Conservation (phyloP, 345 rosid species). For the Syzygium aqueum region DNA sequence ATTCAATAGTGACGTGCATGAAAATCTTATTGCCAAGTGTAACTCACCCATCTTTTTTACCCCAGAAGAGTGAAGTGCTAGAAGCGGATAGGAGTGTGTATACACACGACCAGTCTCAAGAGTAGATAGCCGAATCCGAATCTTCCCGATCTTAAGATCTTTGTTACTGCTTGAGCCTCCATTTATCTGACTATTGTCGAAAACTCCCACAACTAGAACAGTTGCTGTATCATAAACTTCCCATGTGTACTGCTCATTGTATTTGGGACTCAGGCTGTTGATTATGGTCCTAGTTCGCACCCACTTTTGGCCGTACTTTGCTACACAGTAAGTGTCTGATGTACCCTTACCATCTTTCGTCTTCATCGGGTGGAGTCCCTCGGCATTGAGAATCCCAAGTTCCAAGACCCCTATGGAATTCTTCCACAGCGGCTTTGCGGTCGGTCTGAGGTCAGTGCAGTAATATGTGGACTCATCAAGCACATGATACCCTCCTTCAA, state of each 20-base stretch:
- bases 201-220: slow-evolving; percentile 74
- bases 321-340: slow-evolving; percentile 93
- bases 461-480: slow-evolving; percentile 86
- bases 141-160: slow-evolving; percentile 70
- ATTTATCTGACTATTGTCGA: slow-evolving; percentile 62
- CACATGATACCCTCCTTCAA: slow-evolving; percentile 97
- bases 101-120: slow-evolving; percentile 77
- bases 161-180: slow-evolving; percentile 21
- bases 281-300: slow-evolving; percentile 79
- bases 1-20: slow-evolving; percentile 48
- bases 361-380: slow-evolving; percentile 60
- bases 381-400: slow-evolving; percentile 66
- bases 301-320: slow-evolving; percentile 96
- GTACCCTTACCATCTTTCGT: slow-evolving; percentile 67
- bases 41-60: slow-evolving; percentile 93
- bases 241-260: slow-evolving; percentile 97
- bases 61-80: slow-evolving; percentile 72
- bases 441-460: slow-evolving; percentile 92
- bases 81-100: slow-evolving; percentile 73
- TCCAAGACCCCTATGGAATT: slow-evolving; percentile 71
- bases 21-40: slow-evolving; percentile 81
- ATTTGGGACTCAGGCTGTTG: slow-evolving; percentile 59
- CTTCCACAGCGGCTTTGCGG: slow-evolving; percentile 81
- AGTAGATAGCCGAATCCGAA: slow-evolving; percentile 75
- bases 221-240: slow-evolving; percentile 95